A percentile compares a stretch with the other conserved stretches of the same genome.
Evolutionary conservation across 2,329 filamentous ascomycete species (phyloP).

Genomic region (Ustilaginoidea virens): DNA sequence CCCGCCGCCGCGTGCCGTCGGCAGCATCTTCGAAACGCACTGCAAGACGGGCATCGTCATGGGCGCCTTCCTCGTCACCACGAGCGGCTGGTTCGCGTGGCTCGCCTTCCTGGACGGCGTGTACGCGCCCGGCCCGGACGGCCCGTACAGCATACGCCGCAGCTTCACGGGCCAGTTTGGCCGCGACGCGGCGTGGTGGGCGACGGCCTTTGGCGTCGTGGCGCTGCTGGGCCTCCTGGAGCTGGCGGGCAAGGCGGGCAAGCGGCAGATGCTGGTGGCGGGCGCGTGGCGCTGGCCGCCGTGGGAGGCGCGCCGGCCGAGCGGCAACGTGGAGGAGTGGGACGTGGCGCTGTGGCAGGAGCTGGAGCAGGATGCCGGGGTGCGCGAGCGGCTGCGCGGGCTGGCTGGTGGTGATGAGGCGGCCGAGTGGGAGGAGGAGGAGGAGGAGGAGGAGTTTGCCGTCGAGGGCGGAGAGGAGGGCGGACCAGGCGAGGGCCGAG

Average conservation of each 20-base stretch:
- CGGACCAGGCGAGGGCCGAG: no score
- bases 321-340: slow-evolving; percentile 31
- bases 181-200: slow-evolving; percentile 58
- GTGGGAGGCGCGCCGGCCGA: slow-evolving; percentile 20
- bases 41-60: slow-evolving; percentile 54
- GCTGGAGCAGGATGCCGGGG: slow-evolving; percentile 33
- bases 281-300: slow-evolving; percentile 32
- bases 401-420: slow-evolving; percentile 21
- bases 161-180: slow-evolving; percentile 56
- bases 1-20: no score
- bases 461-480: slow-evolving; percentile 4
- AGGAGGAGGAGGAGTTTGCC: slow-evolving; percentile 7
- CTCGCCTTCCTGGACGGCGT: slow-evolving; percentile 52
- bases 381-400: slow-evolving; percentile 25
- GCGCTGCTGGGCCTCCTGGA: slow-evolving; percentile 48
- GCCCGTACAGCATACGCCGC: slow-evolving; percentile 50
- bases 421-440: slow-evolving; percentile 11
- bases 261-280: slow-evolving; percentile 28
- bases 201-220: slow-evolving; percentile 49
- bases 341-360: slow-evolving; percentile 42
- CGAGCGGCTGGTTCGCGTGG: slow-evolving; percentile 57
- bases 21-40: slow-evolving; percentile 57
- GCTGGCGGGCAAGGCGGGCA: slow-evolving; percentile 36
- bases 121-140: slow-evolving; percentile 35
- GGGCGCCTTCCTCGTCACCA: slow-evolving; percentile 40